Evolutionary conservation across 2,329 filamentous ascomycete species (phyloP).

Genomic region (Beauveria asiatica): DNA sequence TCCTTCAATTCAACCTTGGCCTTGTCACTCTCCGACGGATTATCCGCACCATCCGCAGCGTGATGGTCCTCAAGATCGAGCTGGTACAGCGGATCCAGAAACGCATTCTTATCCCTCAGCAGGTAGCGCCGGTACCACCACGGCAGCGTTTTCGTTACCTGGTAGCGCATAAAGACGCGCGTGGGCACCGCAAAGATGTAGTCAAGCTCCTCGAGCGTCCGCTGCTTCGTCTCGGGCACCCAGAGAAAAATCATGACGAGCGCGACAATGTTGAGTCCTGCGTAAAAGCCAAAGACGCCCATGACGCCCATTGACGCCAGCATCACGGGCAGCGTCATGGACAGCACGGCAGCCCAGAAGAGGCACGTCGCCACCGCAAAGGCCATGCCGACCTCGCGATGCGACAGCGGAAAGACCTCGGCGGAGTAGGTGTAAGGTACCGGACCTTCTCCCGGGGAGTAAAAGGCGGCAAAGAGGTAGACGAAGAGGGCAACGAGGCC

Average conservation of each 20-base stretch:
- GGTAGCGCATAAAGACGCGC: conserved; percentile 47
- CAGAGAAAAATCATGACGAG: conserved; percentile 48
- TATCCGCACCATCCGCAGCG: conserved; percentile 22
- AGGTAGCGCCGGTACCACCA: conserved; percentile 54
- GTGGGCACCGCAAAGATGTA: conserved; percentile 54
- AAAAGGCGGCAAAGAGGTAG: conserved; percentile 45
- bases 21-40: conserved; percentile 29
- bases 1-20: conserved; percentile 31
- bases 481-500: conserved; percentile 48
- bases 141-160: conserved; percentile 46
- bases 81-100: conserved; percentile 34
- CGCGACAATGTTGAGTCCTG: conserved; percentile 46
- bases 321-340: conserved; percentile 56
- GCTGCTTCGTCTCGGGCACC: conserved; percentile 52
- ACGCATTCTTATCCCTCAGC: conserved; percentile 36
- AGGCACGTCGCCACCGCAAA: conserved; percentile 60
- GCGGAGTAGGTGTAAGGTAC: conserved; percentile 62
- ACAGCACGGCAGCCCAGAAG: conserved; percentile 50
- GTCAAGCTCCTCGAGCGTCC: conserved; percentile 47
- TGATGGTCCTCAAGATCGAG: conserved; percentile 27
- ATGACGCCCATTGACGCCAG: conserved; percentile 34
- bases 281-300: conserved; percentile 47
- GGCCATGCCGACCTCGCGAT: conserved; percentile 64
- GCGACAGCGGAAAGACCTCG: conserved; percentile 62
- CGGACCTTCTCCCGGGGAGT: conserved; percentile 50